Percentiles rank a stretch among this genome's conserved stretches.
Evolutionary conservation across 345 rosid species (phyloP).

Genomic region (Psidium guajava): DNA sequence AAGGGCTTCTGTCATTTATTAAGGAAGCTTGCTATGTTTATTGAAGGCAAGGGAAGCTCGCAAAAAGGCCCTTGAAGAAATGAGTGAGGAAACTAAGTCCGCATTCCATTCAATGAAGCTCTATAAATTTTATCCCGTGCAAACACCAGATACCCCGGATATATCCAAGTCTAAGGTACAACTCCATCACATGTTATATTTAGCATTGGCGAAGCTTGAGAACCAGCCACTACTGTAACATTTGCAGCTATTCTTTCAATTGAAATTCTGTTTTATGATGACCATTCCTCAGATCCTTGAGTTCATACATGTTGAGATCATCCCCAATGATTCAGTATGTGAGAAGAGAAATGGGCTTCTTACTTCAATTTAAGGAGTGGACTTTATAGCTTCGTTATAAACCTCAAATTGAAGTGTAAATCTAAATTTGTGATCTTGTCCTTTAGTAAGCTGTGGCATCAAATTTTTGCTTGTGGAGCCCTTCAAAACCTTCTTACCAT

Average conservation of each 20-base stretch:
- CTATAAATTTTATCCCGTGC: slow-evolving; percentile 89
- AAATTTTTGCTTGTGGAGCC: background rate
- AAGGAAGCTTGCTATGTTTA: background rate
- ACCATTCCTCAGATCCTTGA: background rate
- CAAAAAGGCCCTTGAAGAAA: slow-evolving; percentile 60
- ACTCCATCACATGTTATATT: background rate
- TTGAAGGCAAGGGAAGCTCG: slow-evolving; percentile 82
- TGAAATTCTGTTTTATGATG: background rate
- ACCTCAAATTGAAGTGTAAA: background rate
- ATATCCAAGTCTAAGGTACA: slow-evolving; percentile 62
- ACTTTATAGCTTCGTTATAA: background rate
- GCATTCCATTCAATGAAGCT: slow-evolving; percentile 68
- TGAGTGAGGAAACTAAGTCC: slow-evolving; percentile 63
- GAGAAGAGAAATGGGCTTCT: background rate
- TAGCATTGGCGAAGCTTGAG: background rate
- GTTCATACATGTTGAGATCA: background rate
- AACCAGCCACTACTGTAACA: background rate
- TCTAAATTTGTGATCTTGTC: background rate
- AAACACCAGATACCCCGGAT: slow-evolving; percentile 64
- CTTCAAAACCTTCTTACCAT: background rate
- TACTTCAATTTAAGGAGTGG: background rate
- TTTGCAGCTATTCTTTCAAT: background rate
- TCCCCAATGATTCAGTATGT: background rate
- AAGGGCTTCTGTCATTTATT: background rate
- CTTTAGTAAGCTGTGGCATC: background rate